phyloP scores from a whole-genome alignment of 306 rosid genomes.

The Rosa persica region DNA sequence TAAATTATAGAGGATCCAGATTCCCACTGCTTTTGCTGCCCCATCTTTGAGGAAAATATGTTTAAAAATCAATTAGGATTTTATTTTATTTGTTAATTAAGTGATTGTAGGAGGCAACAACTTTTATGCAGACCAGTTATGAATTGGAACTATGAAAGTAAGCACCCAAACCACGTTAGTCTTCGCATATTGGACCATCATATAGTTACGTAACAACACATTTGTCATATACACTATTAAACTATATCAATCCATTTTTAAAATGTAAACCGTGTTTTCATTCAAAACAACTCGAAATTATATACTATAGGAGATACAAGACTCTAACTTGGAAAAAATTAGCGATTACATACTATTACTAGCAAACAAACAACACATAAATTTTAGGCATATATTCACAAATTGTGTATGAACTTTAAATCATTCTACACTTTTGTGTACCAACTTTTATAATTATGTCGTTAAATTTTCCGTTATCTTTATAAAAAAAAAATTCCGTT shows the following conservation, averaged over 20 bases:
- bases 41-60: constrained; percentile 13
- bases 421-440: too few species aligned
- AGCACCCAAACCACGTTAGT: constrained; percentile 35
- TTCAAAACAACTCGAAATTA: background rate
- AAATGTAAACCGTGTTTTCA: too few species aligned
- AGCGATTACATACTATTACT: too few species aligned
- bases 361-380: too few species aligned
- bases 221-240: background rate
- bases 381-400: too few species aligned
- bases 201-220: constrained; percentile 6
- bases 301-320: too few species aligned
- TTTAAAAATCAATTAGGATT: background rate
- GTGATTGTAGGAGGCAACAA: constrained; percentile 18
- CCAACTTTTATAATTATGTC: too few species aligned
- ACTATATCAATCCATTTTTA: too few species aligned
- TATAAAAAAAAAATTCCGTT: too few species aligned
- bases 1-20: constrained; percentile 13
- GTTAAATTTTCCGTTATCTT: too few species aligned
- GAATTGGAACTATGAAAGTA: constrained; percentile 24
- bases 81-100: background rate
- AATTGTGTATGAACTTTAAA: too few species aligned
- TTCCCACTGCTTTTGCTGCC: constrained; percentile 8
- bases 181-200: constrained; percentile 38
- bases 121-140: constrained; percentile 37
- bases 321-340: too few species aligned